A percentile compares a stretch with the other conserved stretches of the same genome.
Evolutionary conservation across 441 rosid species (phyloP).

Genomic region (Populus hybrid): DNA sequence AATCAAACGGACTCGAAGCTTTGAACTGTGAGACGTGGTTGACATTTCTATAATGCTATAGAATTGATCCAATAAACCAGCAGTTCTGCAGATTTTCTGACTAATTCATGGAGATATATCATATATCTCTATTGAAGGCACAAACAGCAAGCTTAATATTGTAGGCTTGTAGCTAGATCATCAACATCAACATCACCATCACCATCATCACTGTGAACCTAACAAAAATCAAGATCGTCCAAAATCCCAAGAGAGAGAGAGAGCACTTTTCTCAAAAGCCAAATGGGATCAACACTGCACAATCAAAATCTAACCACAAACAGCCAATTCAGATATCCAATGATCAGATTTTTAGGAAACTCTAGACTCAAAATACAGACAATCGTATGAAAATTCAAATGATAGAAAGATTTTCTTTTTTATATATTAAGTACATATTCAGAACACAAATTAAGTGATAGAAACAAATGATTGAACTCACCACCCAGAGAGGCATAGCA

Average conservation of each 20-base stretch:
- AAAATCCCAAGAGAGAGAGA: neutral
- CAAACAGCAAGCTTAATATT: neutral
- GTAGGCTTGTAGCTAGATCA: neutral
- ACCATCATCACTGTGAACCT: neutral
- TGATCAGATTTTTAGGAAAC: neutral
- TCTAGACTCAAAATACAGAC: neutral
- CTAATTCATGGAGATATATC: neutral
- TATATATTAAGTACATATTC: neutral
- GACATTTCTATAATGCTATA: neutral
- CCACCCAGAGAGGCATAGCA: constrained; percentile 76
- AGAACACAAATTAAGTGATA: neutral
- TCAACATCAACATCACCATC: neutral
- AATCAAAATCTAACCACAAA: neutral
- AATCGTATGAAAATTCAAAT: too few relatives aligned
- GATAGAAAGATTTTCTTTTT: neutral
- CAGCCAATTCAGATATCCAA: neutral
- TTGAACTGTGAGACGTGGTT: neutral
- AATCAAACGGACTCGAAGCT: neutral
- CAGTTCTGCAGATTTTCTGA: neutral
- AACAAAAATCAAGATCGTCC: neutral
- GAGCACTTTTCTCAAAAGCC: neutral
- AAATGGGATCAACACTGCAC: neutral
- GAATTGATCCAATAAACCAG: neutral
- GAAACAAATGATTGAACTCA: constrained; percentile 31
- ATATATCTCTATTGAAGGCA: neutral